phyloP scores from a whole-genome alignment of 352 stramenopile genomes.

The Phytophthora pisi region DNA sequence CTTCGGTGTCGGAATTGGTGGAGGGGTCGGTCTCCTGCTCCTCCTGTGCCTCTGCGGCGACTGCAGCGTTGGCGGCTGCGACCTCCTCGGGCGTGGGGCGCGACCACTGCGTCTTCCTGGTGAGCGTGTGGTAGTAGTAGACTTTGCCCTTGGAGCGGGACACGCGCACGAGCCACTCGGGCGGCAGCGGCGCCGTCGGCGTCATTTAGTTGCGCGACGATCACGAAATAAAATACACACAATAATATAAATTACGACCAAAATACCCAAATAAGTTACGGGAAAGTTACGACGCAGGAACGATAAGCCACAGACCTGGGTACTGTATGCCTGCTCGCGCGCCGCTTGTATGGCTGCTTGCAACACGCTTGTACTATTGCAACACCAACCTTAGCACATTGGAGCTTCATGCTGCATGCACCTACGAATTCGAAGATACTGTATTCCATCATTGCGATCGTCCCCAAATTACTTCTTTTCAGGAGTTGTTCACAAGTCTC shows the following conservation, averaged over 20 bases:
- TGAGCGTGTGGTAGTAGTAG: constrained; percentile 69
- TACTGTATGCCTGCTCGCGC: too few relatives aligned
- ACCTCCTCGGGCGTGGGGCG: constrained; percentile 40
- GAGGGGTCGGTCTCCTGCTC: background rate
- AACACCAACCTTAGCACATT: too few relatives aligned
- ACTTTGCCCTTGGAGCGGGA: constrained; percentile 73
- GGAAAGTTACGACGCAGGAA: background rate
- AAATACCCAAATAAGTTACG: background rate
- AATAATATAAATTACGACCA: too few relatives aligned
- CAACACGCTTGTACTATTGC: too few relatives aligned
- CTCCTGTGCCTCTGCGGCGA: background rate
- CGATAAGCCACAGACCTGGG: too few relatives aligned
- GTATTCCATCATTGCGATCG: too few relatives aligned
- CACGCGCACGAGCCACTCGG: constrained; percentile 65
- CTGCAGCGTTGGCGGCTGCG: background rate
- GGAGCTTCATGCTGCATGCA: too few relatives aligned
- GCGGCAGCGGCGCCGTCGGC: constrained; percentile 36
- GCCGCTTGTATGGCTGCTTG: too few relatives aligned
- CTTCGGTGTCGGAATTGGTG: background rate
- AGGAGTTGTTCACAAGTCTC: too few relatives aligned
- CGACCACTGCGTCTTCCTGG: constrained; percentile 63
- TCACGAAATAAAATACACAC: too few relatives aligned
- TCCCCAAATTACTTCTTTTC: too few relatives aligned
- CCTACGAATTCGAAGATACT: too few relatives aligned
- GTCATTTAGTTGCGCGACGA: background rate